Percentiles rank a stretch among this genome's conserved stretches.
Conservation (phyloP, 2,329 filamentous ascomycete genomes). For the Colletotrichum orchidophilum region DNA sequence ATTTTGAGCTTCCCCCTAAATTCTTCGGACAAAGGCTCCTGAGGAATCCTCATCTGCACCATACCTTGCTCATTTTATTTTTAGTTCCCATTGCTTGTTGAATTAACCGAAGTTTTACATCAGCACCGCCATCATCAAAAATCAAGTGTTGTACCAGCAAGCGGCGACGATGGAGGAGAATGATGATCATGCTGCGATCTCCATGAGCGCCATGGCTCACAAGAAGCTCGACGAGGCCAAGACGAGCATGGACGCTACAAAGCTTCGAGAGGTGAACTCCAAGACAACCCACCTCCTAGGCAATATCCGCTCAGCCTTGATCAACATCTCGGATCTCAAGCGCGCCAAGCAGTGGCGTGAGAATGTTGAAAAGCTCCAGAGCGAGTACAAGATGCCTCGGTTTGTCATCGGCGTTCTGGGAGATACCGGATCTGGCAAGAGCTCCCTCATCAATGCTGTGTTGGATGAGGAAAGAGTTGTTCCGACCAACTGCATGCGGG, state of each 20-base stretch:
- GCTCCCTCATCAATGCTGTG: slow-evolving; percentile 70
- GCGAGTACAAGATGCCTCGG: slow-evolving; percentile 42
- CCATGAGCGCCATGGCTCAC: background rate
- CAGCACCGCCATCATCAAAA: no score
- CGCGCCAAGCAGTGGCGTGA: background rate
- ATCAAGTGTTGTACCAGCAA: no score
- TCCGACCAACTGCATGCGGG: slow-evolving; percentile 61
- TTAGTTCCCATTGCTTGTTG: no score
- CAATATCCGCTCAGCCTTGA: background rate
- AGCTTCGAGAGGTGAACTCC: background rate
- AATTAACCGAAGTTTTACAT: no score
- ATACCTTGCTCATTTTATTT: no score
- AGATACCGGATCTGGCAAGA: slow-evolving; percentile 70
- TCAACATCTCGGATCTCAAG: background rate
- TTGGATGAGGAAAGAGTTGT: slow-evolving; percentile 65
- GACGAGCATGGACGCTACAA: background rate
- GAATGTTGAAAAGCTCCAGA: slow-evolving; percentile 18
- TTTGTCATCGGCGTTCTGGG: slow-evolving; percentile 67
- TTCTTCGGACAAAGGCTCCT: no score
- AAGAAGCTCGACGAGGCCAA: slow-evolving; percentile 1
- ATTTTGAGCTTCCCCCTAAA: no score
- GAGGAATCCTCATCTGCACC: no score
- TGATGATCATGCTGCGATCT: no score
- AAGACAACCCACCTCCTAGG: background rate
- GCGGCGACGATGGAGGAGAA: background rate